Conservation (phyloP, 306 rosid species). For the apple (Malus domestica) region ASM211411v1 NC_041798.1:36661001-36661500, state of each 20-base stretch:
- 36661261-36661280: constrained; percentile 2
- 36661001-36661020: not conserved
- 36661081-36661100: no score
- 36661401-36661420: not conserved
- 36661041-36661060: not conserved
- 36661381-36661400: constrained; percentile 16
- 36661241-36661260: constrained; percentile 1
- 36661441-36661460: not conserved
- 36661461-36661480: not conserved
- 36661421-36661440: not conserved
- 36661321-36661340: constrained; percentile 15
- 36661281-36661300: constrained; percentile 12
- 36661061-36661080: no score
- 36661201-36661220: no score
- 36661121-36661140: constrained; percentile 8
- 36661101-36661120: constrained; percentile 20
- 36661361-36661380: not conserved
- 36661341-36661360: constrained; percentile 14
- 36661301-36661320: not conserved
- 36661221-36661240: not conserved
- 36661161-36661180: constrained; percentile 13
- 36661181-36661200: not conserved
- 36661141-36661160: not conserved
- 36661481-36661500: not conserved
- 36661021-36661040: not conserved